Evolutionary conservation across 306 rosid genomes (phyloP).

Genomic region (Alnus rubra): DNA sequence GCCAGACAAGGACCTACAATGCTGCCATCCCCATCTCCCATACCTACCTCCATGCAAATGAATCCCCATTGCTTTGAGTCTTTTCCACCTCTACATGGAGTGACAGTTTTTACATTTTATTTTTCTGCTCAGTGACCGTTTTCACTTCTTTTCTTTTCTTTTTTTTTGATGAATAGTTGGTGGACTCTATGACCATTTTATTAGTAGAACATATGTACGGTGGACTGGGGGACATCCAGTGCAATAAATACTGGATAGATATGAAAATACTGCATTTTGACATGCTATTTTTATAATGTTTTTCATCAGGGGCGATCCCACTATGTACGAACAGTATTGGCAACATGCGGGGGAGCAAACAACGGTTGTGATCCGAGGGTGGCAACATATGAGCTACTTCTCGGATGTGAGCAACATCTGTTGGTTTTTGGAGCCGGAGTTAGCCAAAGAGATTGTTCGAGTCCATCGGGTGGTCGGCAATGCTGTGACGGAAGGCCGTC

Average conservation of each 20-base stretch:
- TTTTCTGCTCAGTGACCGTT: not conserved
- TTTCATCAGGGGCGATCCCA: constrained; percentile 85
- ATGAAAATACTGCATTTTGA: not conserved
- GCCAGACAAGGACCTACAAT: constrained; percentile 18
- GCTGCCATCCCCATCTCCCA: constrained; percentile 21
- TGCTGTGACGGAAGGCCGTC: constrained; percentile 69
- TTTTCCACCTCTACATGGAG: not conserved
- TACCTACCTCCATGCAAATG: constrained; percentile 36
- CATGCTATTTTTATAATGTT: constrained; percentile 8
- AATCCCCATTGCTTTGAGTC: constrained; percentile 7
- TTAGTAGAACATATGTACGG: not conserved
- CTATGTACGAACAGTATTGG: constrained; percentile 73
- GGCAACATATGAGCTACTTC: constrained; percentile 81
- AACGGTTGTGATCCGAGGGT: constrained; percentile 66
- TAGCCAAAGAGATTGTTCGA: constrained; percentile 60
- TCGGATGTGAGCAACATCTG: constrained; percentile 60
- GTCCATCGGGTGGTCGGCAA: constrained; percentile 75
- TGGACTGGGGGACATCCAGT: not conserved
- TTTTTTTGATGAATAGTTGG: not conserved
- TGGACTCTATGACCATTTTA: not conserved
- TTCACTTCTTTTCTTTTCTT: not conserved
- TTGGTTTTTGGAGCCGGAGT: constrained; percentile 83
- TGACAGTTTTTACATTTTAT: constrained; percentile 23
- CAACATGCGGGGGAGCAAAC: constrained; percentile 58
- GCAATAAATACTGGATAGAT: not conserved